Base-by-base conservation (phyloP, 345 rosid genomes). In the Hypericum perforatum region DNA sequence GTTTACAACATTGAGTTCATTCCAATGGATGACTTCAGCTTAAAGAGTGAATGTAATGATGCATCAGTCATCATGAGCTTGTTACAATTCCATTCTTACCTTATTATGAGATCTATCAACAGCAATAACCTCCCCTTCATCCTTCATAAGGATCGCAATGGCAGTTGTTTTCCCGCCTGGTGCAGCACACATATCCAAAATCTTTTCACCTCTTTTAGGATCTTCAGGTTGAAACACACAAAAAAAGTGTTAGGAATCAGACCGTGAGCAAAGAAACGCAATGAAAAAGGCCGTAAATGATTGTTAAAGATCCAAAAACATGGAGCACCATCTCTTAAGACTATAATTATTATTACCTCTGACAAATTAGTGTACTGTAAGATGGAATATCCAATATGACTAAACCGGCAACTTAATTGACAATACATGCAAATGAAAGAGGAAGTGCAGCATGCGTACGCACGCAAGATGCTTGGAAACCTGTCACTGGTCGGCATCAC, bases 111-210 rank as follows among this genome's bases (percentile, higher is more conserved):
- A 92, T 74, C 98, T 78, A 73, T 88, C 98, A 41, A 64, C 81
- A 53, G 98, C 97, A 68, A 83, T 63, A 63, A 92, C 78, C 79
- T 88, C 97, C 61, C 98, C 98, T 59, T 83, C 80, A 73, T 83
- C 86, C 61, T 82, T 77, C 94, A 92, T 88, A 60, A 92, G 78
- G 45, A 76, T 73, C 50, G 98, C 94, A 65, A 88, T 80, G 58
- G 91, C 95, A 47, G 98, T 88, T 54, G 98, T 92, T 63, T 92
- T 92, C 54, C 98, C 98, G 63, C 98, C 98, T 0, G 97, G 98
- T 41, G 97, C 96, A 49, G 98, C 98, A 61, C 98, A 92, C 98
- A 88, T 92, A 74, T 92, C 98, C 64, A 92, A 64, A 68, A 92
- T 66, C 41, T 86, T 75, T 67, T 92, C 98, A 57, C 98, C 98